Percentiles rank a stretch among this genome's conserved stretches.
phyloP scores from a whole-genome alignment of 2,329 filamentous ascomycete genomes.

The Clonostachys sp. region DNA sequence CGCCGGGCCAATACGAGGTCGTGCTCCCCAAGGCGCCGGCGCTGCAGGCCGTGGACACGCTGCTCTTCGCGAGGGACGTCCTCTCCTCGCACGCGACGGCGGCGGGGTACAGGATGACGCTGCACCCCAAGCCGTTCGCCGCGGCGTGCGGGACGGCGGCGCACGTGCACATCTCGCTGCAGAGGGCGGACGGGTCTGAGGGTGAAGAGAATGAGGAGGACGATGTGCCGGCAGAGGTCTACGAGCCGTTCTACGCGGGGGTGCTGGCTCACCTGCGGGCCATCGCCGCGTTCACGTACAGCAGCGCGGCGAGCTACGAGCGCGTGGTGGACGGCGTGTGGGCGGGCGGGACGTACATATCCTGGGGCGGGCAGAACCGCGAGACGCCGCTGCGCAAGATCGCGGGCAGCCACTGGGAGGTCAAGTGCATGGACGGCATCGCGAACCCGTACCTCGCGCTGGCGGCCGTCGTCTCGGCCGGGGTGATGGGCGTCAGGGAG shows the following conservation, averaged over 20 bases:
- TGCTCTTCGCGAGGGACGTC: slow-evolving; percentile 67
- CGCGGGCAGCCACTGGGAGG: slow-evolving; percentile 65
- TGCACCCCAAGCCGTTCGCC: slow-evolving; percentile 67
- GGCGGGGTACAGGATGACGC: slow-evolving; percentile 61
- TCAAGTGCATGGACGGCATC: slow-evolving; percentile 73
- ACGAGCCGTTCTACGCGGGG: slow-evolving; percentile 67
- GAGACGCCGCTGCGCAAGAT: slow-evolving; percentile 71
- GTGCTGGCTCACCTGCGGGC: slow-evolving; percentile 62
- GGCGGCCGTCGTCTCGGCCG: slow-evolving; percentile 22
- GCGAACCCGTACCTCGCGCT: slow-evolving; percentile 70
- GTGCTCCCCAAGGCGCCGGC: slow-evolving; percentile 60
- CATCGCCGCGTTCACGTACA: slow-evolving; percentile 65
- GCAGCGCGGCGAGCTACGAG: slow-evolving; percentile 63
- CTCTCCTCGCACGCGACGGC: slow-evolving; percentile 60
- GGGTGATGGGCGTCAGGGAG: slow-evolving; percentile 15
- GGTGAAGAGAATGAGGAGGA: slow-evolving; percentile 22
- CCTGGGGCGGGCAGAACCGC: slow-evolving; percentile 79
- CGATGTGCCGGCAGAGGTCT: slow-evolving; percentile 32
- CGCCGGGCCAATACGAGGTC: slow-evolving; percentile 74
- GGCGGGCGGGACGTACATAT: slow-evolving; percentile 74
- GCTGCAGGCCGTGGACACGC: slow-evolving; percentile 63
- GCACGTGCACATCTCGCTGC: slow-evolving; percentile 67
- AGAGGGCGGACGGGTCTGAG: slow-evolving; percentile 23
- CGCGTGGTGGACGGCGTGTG: slow-evolving; percentile 65
- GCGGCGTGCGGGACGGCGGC: slow-evolving; percentile 57